Percentiles rank a stretch among this genome's conserved stretches.
These are phyloP conservation scores for Leishmania aethiopica DNA, from an alignment of 208 protist genomes.

Conservation along the genomic window DNA sequence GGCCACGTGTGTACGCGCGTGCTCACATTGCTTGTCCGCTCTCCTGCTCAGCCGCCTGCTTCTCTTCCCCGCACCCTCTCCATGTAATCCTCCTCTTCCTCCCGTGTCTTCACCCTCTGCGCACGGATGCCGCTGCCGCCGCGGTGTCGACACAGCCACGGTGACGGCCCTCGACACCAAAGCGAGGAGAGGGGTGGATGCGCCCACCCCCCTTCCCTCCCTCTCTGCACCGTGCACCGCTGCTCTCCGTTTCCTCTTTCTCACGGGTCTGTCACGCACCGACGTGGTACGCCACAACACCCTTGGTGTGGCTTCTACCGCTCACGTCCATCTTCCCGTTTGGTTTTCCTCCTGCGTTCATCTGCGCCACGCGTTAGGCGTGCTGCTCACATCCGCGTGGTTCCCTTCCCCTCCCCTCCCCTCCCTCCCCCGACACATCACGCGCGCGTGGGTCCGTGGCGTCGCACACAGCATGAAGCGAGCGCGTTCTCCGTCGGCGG, in stretches of 20 bases:
- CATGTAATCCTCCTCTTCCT: not conserved
- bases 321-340: not conserved
- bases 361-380: not conserved
- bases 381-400: not conserved
- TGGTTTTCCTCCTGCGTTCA: not conserved
- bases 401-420: not conserved
- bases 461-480: conserved; percentile 24
- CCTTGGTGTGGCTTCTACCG: not conserved
- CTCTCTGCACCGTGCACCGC: not conserved
- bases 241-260: not conserved
- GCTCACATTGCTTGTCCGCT: not conserved
- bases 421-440: not conserved
- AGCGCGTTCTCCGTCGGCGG: conserved; percentile 20
- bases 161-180: not conserved
- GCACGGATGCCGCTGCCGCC: not conserved
- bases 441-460: not conserved
- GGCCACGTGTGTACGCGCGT: not conserved
- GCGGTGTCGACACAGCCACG: not conserved
- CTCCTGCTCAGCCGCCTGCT: not conserved
- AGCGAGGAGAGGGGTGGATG: not conserved
- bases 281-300: not conserved
- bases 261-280: not conserved
- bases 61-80: not conserved
- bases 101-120: not conserved
- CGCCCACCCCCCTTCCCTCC: not conserved